Conservation (phyloP, 1,284 basidiomycete species). For the Microstroma glucosiphilum region DNA sequence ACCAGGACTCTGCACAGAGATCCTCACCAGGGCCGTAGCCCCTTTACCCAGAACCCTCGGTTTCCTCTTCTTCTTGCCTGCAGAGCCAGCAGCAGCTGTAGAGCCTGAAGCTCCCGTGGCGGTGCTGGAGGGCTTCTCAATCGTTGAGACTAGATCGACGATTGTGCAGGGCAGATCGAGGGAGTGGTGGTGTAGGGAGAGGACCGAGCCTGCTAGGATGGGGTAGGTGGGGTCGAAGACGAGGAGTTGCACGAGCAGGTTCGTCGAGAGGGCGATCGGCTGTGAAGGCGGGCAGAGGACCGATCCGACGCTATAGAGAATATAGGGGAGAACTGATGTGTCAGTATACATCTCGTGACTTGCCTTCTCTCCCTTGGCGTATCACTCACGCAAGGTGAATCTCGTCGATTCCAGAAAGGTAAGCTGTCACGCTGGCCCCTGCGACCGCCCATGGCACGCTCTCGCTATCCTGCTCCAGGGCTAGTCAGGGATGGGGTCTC, state of each 20-base stretch:
- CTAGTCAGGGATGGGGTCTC: constrained; percentile 56
- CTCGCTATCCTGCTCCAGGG: constrained; percentile 77
- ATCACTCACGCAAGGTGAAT: constrained; percentile 61
- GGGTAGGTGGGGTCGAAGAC: constrained; percentile 88
- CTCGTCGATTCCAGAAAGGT: constrained; percentile 75
- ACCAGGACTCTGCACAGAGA: constrained; percentile 52
- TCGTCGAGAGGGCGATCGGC: constrained; percentile 66
- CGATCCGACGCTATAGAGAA: constrained; percentile 63
- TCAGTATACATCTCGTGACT: background rate
- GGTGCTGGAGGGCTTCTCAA: constrained; percentile 60
- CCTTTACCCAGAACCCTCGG: constrained; percentile 76
- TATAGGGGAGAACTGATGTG: background rate
- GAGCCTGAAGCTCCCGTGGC: too few species aligned
- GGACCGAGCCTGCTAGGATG: constrained; percentile 77
- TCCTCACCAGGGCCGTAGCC: constrained; percentile 74
- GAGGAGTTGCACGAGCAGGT: constrained; percentile 80
- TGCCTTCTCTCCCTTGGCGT: background rate
- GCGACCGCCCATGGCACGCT: constrained; percentile 79
- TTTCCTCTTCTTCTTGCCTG: constrained; percentile 61
- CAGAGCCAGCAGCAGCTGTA: constrained; percentile 55
- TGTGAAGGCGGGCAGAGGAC: constrained; percentile 74
- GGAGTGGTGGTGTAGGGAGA: constrained; percentile 83
- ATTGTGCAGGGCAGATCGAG: constrained; percentile 83
- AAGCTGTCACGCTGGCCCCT: constrained; percentile 79
- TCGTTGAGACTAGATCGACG: constrained; percentile 67